phyloP scores from a whole-genome alignment of 768 basidiomycete genomes.

The Multifurca ochricompacta region DNA sequence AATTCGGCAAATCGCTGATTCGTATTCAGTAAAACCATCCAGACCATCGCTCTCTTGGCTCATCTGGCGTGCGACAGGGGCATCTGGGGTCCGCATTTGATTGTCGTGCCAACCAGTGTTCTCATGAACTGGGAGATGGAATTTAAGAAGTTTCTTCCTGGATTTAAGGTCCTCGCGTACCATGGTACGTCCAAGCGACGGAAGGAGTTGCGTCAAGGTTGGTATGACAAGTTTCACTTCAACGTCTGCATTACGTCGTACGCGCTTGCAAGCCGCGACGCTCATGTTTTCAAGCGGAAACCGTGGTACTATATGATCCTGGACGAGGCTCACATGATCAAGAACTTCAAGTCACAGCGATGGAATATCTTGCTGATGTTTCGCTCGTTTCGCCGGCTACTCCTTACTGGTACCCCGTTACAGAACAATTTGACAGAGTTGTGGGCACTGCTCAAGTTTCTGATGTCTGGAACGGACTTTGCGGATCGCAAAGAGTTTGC shows the following conservation, averaged over 20 bases:
- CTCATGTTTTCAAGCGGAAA: constrained; percentile 87
- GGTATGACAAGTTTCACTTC: constrained; percentile 84
- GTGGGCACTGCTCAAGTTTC: constrained; percentile 91
- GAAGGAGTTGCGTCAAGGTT: constrained; percentile 83
- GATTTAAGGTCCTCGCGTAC: constrained; percentile 81
- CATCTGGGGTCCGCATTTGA: constrained; percentile 89
- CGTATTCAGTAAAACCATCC: constrained; percentile 76
- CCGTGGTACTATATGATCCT: constrained; percentile 95
- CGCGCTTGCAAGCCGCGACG: constrained; percentile 84
- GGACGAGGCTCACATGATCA: constrained; percentile 97
- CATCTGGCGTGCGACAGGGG: constrained; percentile 87
- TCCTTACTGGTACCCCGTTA: constrained; percentile 92
- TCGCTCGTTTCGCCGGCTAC: constrained; percentile 73
- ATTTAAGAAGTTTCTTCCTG: constrained; percentile 91
- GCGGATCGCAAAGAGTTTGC: constrained; percentile 90
- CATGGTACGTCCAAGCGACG: constrained; percentile 85
- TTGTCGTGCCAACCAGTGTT: constrained; percentile 90
- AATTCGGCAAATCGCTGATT: constrained; percentile 4
- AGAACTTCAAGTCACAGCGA: constrained; percentile 89
- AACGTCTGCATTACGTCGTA: constrained; percentile 96
- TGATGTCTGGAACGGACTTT: constrained; percentile 85
- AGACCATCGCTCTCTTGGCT: constrained; percentile 90
- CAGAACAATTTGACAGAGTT: constrained; percentile 96
- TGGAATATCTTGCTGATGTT: constrained; percentile 92
- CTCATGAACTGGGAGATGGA: constrained; percentile 96